Evolutionary conservation across 257 asterid genomes (phyloP), one percentile per base, ranked within the genome.

Genomic region (Mentha longifolia): DNA sequence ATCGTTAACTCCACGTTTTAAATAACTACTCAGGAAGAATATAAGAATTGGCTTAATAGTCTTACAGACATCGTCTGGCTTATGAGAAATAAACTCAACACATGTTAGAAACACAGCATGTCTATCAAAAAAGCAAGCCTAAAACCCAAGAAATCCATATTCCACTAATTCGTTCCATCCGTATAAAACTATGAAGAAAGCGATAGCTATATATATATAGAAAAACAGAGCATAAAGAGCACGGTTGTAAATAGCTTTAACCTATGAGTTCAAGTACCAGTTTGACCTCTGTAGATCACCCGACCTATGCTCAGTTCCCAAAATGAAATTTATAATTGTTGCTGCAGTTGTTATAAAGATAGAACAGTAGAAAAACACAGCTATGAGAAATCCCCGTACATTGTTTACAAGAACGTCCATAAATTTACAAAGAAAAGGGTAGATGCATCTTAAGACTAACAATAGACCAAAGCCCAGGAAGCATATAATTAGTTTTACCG

Each of bases 1-100:
- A 83, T 95, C 99, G 85, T 95, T 95, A 62, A 95, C 98, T 72
- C 99, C 99, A 68, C 99, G 88, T 81, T 95, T 95, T 78, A 95
- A 84, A 79, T 95, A 95, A 65, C 99, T 92, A 87, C 88, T 78
- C 66, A 60, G 65, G 64, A 60, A 79, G 65, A 58, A 74, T 69
- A 68, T 46, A 72, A 49, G 12, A 56, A 8, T 72, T 15, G 50
- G 37, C 55, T 67, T 47, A 37, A 58, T 20, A 46, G 61, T 47
- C 65, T 45, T 33, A 58, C 30, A 61, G 68, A 52, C 74, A 72
- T 42, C 17, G n/a, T 33, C 7, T 3, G 25, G 58, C 9, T 47
- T 52, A 10, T 13, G 28, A 20, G 61, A 33, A 20, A 19, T 56
- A 64, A 31, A 22, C 57, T 52, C 25, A 51, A 58, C 25, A 9